Evolutionary conservation across 371 early-diverging fungal species (phyloP).

Genomic region (Lichtheimia ornata): DNA sequence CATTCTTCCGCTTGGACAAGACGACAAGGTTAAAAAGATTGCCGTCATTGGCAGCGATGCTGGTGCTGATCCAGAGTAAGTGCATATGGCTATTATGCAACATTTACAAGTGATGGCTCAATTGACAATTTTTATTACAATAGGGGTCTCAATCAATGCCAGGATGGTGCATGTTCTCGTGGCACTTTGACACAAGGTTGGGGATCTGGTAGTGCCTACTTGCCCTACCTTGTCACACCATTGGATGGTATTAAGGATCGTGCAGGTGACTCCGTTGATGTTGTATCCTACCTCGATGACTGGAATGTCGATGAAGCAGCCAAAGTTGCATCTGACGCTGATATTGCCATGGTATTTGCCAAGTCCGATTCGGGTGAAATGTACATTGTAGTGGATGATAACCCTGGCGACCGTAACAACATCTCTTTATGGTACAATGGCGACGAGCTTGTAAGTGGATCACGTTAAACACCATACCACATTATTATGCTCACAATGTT

Average conservation of each 20-base stretch:
- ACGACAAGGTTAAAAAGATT: conserved; percentile 22
- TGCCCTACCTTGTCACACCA: conserved; percentile 58
- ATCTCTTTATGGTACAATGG: conserved; percentile 63
- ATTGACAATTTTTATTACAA: background rate
- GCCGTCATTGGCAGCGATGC: conserved; percentile 61
- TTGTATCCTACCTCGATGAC: conserved; percentile 6
- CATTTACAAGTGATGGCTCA: background rate
- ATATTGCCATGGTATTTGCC: conserved; percentile 61
- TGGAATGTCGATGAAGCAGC: conserved; percentile 37
- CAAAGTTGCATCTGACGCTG: conserved; percentile 40
- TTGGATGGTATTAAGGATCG: conserved; percentile 40
- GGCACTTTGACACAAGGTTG: conserved; percentile 66
- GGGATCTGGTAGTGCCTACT: conserved; percentile 62
- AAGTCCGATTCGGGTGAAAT: conserved; percentile 63
- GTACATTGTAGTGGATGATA: conserved; percentile 33
- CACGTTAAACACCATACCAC: background rate
- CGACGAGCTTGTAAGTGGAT: conserved; percentile 47
- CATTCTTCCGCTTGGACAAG: conserved; percentile 36
- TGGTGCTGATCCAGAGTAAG: conserved; percentile 26
- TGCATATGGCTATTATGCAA: background rate
- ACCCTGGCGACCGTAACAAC: conserved; percentile 60
- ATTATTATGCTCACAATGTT: background rate
- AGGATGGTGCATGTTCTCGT: conserved; percentile 24
- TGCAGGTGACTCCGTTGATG: conserved; percentile 17
- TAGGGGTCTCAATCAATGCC: conserved; percentile 26